phyloP scores from a whole-genome alignment of 2,329 filamentous ascomycete genomes.

The Triangularia setosa region DNA sequence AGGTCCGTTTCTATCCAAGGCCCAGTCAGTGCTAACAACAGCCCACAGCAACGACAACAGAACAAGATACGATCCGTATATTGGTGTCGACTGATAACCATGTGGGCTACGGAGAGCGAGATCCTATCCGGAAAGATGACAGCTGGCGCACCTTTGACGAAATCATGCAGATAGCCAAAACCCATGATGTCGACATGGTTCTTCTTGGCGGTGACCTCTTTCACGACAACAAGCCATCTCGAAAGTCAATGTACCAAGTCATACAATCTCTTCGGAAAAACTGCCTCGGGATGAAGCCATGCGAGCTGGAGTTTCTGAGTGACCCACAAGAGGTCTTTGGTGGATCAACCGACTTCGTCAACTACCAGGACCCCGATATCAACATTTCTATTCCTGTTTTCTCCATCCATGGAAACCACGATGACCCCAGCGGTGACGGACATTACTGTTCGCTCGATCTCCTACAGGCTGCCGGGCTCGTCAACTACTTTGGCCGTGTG shows the following conservation, averaged over 20 bases:
- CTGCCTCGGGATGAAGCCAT: constrained; percentile 91
- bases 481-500: constrained; percentile 94
- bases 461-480: constrained; percentile 80
- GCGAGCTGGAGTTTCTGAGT: constrained; percentile 89
- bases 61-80: constrained; percentile 85
- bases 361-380: constrained; percentile 96
- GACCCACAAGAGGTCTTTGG: constrained; percentile 90
- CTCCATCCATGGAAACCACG: constrained; percentile 97
- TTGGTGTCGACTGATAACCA: constrained; percentile 95
- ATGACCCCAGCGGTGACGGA: constrained; percentile 95
- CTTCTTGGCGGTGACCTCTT: constrained; percentile 92
- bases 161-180: constrained; percentile 82
- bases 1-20: background rate
- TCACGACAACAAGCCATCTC: constrained; percentile 95
- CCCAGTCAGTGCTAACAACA: constrained; percentile 11
- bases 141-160: constrained; percentile 97
- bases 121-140: constrained; percentile 91
- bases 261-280: constrained; percentile 93
- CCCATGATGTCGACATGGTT: constrained; percentile 95
- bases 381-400: constrained; percentile 97
- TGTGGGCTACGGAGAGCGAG: constrained; percentile 93
- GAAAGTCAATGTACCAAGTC: constrained; percentile 94
- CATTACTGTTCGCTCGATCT: constrained; percentile 88
- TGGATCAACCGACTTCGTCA: constrained; percentile 86
- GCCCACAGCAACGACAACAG: constrained; percentile 28